These are phyloP conservation scores for Aspergillus sclerotiicarbonarius DNA, from an alignment of 495 filamentous ascomycete genomes.

Conservation along the genomic window DNA sequence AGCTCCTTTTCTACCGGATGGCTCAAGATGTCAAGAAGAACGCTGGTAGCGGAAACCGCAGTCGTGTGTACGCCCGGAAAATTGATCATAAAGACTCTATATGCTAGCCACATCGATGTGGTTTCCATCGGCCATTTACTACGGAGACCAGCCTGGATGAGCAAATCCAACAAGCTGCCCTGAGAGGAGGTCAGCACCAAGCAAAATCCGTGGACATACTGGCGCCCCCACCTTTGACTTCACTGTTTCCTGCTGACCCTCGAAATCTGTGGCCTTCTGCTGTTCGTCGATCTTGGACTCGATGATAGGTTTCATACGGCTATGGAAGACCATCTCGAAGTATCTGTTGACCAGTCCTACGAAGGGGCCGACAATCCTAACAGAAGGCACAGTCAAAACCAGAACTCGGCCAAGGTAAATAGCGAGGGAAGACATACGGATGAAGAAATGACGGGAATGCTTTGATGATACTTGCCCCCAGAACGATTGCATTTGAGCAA, in stretches of 20 bases:
- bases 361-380: slow-evolving; percentile 11
- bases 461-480: slow-evolving; percentile 14
- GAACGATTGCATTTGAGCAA: slow-evolving; percentile 14
- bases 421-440: background rate
- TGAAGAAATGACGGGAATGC: slow-evolving; percentile 13
- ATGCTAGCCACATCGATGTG: slow-evolving; percentile 13
- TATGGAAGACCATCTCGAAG: slow-evolving; percentile 11
- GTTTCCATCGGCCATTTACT: slow-evolving; percentile 15
- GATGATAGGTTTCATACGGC: slow-evolving; percentile 14
- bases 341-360: slow-evolving; percentile 13
- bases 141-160: slow-evolving; percentile 11
- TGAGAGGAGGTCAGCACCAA: background rate
- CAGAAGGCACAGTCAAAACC: background rate
- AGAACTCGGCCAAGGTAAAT: background rate
- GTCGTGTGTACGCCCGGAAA: slow-evolving; percentile 16
- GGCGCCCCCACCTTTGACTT: slow-evolving; percentile 1
- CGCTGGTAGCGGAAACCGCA: slow-evolving; percentile 14
- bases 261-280: background rate
- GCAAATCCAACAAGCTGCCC: slow-evolving; percentile 12
- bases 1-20: background rate
- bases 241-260: slow-evolving; percentile 7
- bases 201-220: background rate
- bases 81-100: slow-evolving; percentile 17
- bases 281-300: slow-evolving; percentile 9
- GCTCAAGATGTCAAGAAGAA: slow-evolving; percentile 14